A percentile compares a stretch with the other conserved stretches of the same genome.
Conservation (phyloP, 305 asterid genomes). For the Salvia sclarea region DNA sequence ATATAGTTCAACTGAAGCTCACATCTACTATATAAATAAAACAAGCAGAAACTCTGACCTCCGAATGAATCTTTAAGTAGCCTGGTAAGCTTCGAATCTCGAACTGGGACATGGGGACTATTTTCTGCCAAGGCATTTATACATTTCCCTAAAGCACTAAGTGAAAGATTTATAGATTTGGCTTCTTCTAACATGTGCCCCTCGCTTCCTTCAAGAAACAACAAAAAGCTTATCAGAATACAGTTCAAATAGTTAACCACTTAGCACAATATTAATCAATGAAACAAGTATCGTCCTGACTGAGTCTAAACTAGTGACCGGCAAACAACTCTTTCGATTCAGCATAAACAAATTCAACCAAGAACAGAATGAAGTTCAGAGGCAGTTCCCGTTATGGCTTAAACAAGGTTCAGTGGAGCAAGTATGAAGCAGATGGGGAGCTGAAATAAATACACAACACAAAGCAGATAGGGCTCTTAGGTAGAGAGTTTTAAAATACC, state of each 20-base stretch:
- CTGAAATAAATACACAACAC: neutral
- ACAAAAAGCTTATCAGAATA: slow-evolving; percentile 30
- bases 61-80: slow-evolving; percentile 98
- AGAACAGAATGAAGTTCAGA: slow-evolving; percentile 9
- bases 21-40: slow-evolving; percentile 18
- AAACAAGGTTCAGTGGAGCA: slow-evolving; percentile 17
- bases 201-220: slow-evolving; percentile 83
- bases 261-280: slow-evolving; percentile 24
- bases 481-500: slow-evolving; percentile 47
- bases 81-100: slow-evolving; percentile 97
- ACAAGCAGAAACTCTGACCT: slow-evolving; percentile 58
- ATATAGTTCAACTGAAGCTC: slow-evolving; percentile 14
- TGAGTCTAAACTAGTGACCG: slow-evolving; percentile 19
- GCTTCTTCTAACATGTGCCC: slow-evolving; percentile 98
- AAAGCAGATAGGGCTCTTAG: slow-evolving; percentile 17
- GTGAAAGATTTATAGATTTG: slow-evolving; percentile 92
- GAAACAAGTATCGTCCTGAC: slow-evolving; percentile 7
- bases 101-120: slow-evolving; percentile 96
- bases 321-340: neutral
- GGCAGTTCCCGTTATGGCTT: neutral
- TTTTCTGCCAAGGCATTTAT: slow-evolving; percentile 99
- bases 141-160: slow-evolving; percentile 98
- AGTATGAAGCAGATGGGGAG: neutral
- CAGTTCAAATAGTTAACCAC: neutral
- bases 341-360: slow-evolving; percentile 12